phyloP scores from a whole-genome alignment of 352 stramenopile genomes.

The Globisporangium rhizosaccharum region DNA sequence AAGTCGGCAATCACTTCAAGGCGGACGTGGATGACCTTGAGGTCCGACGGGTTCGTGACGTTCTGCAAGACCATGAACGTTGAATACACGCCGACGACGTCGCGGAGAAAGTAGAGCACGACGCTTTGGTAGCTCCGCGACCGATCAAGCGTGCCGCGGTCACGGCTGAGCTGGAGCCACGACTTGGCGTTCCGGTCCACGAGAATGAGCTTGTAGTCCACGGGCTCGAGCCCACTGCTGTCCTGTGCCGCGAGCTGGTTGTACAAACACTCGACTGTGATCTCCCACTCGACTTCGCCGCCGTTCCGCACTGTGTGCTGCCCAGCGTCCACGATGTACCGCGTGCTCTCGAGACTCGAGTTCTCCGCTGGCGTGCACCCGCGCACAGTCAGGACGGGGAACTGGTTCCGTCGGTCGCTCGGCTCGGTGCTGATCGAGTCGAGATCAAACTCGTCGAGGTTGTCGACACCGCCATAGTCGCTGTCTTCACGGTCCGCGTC shows the following conservation, averaged over 20 bases:
- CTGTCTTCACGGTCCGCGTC: conserved; percentile 30
- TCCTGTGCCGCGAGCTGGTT: conserved; percentile 25
- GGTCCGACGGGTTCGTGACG: conserved; percentile 65
- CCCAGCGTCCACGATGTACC: conserved; percentile 83
- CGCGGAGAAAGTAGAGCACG: conserved; percentile 77
- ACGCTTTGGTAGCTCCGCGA: conserved; percentile 77
- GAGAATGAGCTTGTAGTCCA: conserved; percentile 75
- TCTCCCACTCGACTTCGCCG: conserved; percentile 86
- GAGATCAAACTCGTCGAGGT: conserved; percentile 74
- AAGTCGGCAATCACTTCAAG: conserved; percentile 85
- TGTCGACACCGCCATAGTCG: conserved; percentile 52
- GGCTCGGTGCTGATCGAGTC: conserved; percentile 51
- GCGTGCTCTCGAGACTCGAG: conserved; percentile 72
- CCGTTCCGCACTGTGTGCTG: conserved; percentile 85
- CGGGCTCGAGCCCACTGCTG: conserved; percentile 31
- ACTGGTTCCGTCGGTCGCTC: conserved; percentile 33
- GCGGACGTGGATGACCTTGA: conserved; percentile 85
- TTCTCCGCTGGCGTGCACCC: conserved; percentile 82
- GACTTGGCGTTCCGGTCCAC: conserved; percentile 68
- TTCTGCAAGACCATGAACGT: conserved; percentile 87
- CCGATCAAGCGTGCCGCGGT: conserved; percentile 71
- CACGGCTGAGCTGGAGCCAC: conserved; percentile 78
- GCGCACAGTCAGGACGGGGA: conserved; percentile 60
- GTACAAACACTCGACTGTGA: conserved; percentile 81
- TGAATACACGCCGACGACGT: conserved; percentile 78